Base-by-base conservation (phyloP, 805 yeast species). In the Teunomyces atbi region DNA sequence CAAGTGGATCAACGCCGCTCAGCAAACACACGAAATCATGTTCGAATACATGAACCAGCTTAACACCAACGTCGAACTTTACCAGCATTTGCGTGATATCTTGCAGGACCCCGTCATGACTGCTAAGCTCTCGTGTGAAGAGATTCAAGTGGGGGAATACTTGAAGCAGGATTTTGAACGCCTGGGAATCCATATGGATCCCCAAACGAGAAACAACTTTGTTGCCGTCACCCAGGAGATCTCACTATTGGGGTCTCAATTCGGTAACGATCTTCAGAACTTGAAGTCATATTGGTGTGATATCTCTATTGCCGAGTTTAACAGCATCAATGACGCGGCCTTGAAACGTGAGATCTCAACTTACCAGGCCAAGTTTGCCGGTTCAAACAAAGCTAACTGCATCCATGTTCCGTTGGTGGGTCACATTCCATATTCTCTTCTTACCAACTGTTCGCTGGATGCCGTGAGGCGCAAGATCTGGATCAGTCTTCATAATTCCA, bases 41-140 rank as follows among this genome's bases (percentile, higher is more conserved):
- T 92, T 85, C 64, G 96, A 90, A 59, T 91, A 84, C 64, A 94
- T 94, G 99, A 94, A 90, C 64, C 78, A 85, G 44, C 71, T 94
- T 38, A 94, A 94, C 64, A 91, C 98, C 2, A 84, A 89, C 45
- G 86, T 82, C 12, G 84, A 78, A 30, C 71, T 94, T 23, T 89
- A 83, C 58, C 64, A 69, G 40, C 80, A 78, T 38, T 73, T 94
- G 34, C 75, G 77, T 18, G 58, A 64, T n/a, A 83, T 85, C 0
- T 64, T 91, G 45, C 63, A 69, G 1, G 73, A 67, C 21, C 60
- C 73, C 5, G 44, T 56, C 7, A 54, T 72, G 3, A 28, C 54
- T 4, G 27, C 38, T 2, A 52, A 66, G 21, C 66, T 92, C n/a
- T 63, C 84, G 3, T 64, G 68, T 1, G 99, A 94, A 64, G 97